Conservation (phyloP, 345 rosid genomes). For the Linum tenue region DNA sequence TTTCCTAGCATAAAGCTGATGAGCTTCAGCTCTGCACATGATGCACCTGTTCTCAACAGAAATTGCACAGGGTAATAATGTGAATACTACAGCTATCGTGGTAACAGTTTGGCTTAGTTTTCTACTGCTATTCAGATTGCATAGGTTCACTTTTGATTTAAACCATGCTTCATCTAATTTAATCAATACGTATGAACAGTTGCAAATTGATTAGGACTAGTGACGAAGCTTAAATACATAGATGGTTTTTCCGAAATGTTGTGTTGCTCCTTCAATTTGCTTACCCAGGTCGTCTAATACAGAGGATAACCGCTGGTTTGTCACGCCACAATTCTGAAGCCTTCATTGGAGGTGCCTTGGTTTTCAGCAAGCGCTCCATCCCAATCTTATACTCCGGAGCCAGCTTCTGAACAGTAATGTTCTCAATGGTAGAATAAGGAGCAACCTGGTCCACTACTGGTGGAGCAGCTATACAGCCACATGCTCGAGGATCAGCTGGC, state of each 20-base stretch:
- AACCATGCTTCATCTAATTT: too few relatives aligned
- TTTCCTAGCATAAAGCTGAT: slow-evolving; percentile 48
- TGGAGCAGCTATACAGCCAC: slow-evolving; percentile 55
- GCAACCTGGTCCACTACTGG: slow-evolving; percentile 40
- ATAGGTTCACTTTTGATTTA: too few relatives aligned
- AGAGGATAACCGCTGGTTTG: slow-evolving; percentile 48
- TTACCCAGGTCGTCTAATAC: slow-evolving; percentile 60
- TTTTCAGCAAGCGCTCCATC: slow-evolving; percentile 43
- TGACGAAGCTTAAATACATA: too few relatives aligned
- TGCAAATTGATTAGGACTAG: neutral
- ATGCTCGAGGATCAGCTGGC: slow-evolving; percentile 44
- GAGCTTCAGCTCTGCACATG: slow-evolving; percentile 76
- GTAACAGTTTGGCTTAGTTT: too few relatives aligned
- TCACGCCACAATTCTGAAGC: slow-evolving; percentile 51
- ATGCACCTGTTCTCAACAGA: slow-evolving; percentile 41
- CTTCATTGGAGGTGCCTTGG: slow-evolving; percentile 52
- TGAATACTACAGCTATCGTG: slow-evolving; percentile 8
- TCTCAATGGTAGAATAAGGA: slow-evolving; percentile 38
- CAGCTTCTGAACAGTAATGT: slow-evolving; percentile 38
- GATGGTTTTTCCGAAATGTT: neutral
- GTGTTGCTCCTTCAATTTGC: neutral
- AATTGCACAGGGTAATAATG: slow-evolving; percentile 2
- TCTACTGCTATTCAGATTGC: too few relatives aligned
- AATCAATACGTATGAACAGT: neutral
- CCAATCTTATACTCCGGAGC: slow-evolving; percentile 51